Conservation (phyloP, 2,329 filamentous ascomycete species). For the Neofusicoccum kwambonambiense region DNA sequence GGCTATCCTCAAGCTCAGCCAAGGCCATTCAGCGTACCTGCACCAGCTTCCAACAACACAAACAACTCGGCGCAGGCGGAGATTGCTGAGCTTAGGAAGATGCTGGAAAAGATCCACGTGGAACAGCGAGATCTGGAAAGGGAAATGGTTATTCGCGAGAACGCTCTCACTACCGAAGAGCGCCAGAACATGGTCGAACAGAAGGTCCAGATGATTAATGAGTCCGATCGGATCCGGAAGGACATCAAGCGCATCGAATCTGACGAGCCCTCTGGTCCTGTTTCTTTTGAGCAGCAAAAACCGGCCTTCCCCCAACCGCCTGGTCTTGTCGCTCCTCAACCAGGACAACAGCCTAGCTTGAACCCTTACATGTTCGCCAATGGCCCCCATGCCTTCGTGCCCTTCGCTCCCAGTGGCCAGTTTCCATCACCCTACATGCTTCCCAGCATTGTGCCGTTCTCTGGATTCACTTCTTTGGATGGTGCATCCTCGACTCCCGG, state of each 20-base stretch:
- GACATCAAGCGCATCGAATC: conserved; percentile 29
- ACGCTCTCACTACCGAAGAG: conserved; percentile 23
- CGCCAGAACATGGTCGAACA: conserved; percentile 34
- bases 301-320: neutral
- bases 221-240: conserved; percentile 37
- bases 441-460: neutral
- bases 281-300: conserved; percentile 1
- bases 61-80: conserved; percentile 23
- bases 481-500: conserved; percentile 26
- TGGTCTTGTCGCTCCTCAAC: neutral
- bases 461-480: conserved; percentile 21
- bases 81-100: conserved; percentile 30
- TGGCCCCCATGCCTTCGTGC: neutral
- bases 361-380: conserved; percentile 3
- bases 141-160: conserved; percentile 21
- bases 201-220: conserved; percentile 36
- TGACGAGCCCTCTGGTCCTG: neutral
- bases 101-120: conserved; percentile 37
- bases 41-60: neutral
- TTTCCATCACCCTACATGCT: conserved; percentile 4
- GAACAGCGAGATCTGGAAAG: conserved; percentile 33
- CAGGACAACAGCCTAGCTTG: neutral
- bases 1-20: neutral
- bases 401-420: neutral
- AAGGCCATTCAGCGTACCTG: conserved; percentile 12